phyloP scores from a whole-genome alignment of 257 asterid genomes.

The Agastache rugosa region DNA sequence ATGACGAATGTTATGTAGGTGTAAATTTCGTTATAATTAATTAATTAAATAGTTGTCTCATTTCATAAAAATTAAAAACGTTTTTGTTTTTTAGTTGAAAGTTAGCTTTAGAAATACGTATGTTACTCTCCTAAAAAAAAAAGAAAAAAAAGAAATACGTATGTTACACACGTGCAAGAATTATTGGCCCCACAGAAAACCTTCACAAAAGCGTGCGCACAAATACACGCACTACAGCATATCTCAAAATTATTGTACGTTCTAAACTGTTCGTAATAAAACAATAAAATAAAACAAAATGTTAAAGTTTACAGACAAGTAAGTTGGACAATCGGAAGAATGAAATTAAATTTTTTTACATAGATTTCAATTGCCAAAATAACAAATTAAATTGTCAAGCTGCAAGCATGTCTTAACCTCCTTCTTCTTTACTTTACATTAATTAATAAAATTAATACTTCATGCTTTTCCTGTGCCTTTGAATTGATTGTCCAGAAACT shows the following conservation, averaged over 20 bases:
- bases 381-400: not conserved
- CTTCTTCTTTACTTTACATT: not conserved
- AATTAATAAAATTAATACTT: not conserved
- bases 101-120: too few species aligned
- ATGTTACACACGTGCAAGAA: too few species aligned
- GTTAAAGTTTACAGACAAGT: not conserved
- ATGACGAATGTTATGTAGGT: too few species aligned
- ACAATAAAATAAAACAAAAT: not conserved
- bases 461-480: slow-evolving; percentile 29
- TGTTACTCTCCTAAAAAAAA: too few species aligned
- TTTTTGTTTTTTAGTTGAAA: too few species aligned
- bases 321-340: not conserved
- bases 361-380: not conserved
- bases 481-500: slow-evolving; percentile 30
- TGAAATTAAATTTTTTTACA: not conserved
- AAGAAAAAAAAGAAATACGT: too few species aligned
- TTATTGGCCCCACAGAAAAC: too few species aligned
- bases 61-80: too few species aligned
- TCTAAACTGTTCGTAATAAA: not conserved
- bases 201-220: too few species aligned
- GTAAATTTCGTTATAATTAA: too few species aligned
- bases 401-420: not conserved
- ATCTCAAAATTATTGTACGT: not conserved
- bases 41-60: too few species aligned
- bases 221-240: too few species aligned